These are phyloP conservation scores for Gillenia trifoliata DNA, from an alignment of 306 rosid genomes.

Conservation along the genomic window DNA sequence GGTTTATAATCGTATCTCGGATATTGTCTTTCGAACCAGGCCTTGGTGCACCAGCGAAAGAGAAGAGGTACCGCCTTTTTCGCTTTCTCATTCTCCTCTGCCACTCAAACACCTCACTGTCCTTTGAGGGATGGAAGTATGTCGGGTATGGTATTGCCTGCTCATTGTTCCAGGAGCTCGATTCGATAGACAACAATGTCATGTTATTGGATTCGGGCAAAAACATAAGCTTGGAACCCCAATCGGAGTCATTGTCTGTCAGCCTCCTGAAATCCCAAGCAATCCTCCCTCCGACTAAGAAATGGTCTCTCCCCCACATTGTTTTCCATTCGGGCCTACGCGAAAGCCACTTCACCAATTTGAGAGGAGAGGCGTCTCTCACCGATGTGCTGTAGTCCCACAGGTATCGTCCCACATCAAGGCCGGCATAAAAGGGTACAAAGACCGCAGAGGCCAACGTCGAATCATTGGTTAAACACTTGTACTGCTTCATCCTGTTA, in stretches of 20 bases:
- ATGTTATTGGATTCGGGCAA: conserved; percentile 50
- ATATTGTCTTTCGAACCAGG: conserved; percentile 7
- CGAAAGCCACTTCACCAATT: conserved; percentile 37
- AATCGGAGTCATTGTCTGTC: conserved; percentile 27
- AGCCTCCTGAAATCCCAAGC: conserved; percentile 46
- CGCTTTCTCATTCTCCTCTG: conserved; percentile 31
- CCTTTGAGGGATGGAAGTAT: conserved; percentile 44
- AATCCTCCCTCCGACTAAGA: conserved; percentile 51
- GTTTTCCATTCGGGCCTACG: conserved; percentile 40
- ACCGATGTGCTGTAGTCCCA: conserved; percentile 34
- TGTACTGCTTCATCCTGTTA: conserved; percentile 51
- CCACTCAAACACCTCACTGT: conserved; percentile 33
- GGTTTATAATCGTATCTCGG: conserved; percentile 30
- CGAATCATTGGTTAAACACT: conserved; percentile 53
- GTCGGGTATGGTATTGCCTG: conserved; percentile 58
- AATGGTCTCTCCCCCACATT: conserved; percentile 60
- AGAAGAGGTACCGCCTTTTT: conserved; percentile 40
- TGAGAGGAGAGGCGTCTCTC: conserved; percentile 43
- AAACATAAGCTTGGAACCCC: conserved; percentile 58
- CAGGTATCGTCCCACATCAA: conserved; percentile 45
- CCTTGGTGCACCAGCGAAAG: conserved; percentile 55
- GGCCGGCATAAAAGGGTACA: conserved; percentile 57
- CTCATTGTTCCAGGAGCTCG: conserved; percentile 35
- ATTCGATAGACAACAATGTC: conserved; percentile 42
- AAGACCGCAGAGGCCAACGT: conserved; percentile 50